A percentile compares a stretch with the other conserved stretches of the same genome.
Conservation (phyloP, 805 yeast genomes). For the Saccharomycopsis fodiens region DNA sequence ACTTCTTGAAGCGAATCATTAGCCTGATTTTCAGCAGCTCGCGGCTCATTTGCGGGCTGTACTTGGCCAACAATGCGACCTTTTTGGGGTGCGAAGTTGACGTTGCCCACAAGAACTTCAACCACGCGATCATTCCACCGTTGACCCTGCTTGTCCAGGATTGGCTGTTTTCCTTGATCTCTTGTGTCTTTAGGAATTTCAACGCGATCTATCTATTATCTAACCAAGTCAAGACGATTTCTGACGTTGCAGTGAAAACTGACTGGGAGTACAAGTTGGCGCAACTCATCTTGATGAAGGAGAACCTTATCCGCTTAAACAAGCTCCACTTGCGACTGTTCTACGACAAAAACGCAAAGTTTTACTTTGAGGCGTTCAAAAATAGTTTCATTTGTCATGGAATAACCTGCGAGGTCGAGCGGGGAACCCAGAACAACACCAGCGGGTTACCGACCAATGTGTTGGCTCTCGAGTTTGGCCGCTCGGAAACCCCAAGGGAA, state of each 20-base stretch:
- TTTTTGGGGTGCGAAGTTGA: background rate
- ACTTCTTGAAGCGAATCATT: background rate
- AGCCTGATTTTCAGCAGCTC: background rate
- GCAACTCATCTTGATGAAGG: background rate
- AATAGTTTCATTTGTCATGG: background rate
- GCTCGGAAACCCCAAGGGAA: background rate
- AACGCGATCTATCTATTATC: background rate
- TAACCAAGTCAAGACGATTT: background rate
- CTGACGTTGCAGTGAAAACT: background rate
- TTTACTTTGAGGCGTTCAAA: conserved; percentile 1
- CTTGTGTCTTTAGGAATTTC: background rate
- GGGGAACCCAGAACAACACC: background rate
- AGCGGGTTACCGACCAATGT: background rate
- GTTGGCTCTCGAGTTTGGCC: conserved; percentile 1
- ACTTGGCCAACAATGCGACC: background rate
- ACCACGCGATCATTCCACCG: background rate
- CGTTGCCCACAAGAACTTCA: background rate
- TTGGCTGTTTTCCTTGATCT: background rate
- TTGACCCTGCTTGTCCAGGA: background rate
- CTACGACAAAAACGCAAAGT: conserved; percentile 5
- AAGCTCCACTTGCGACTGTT: background rate
- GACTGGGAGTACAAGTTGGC: background rate
- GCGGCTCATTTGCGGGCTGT: background rate
- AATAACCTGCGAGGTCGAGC: background rate
- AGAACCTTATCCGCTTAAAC: background rate